These are phyloP conservation scores for Apiotrichum mycotoxinovorans DNA, from an alignment of 1,284 basidiomycete species.

Conservation along the genomic window DNA sequence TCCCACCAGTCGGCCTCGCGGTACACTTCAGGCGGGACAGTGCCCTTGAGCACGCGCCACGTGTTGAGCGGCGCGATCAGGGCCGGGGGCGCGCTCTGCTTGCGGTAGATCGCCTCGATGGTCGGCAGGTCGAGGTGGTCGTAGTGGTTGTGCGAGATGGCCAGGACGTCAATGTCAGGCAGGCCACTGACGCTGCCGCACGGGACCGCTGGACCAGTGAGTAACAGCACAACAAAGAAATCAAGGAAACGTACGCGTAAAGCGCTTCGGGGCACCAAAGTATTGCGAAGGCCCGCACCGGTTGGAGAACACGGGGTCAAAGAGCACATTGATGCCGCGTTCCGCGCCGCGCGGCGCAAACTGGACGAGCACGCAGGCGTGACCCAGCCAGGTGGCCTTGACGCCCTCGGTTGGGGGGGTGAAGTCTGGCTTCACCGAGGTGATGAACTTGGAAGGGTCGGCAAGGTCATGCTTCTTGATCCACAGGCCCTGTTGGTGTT, in stretches of 20 bases:
- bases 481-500: slow-evolving; percentile 10
- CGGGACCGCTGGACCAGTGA: slow-evolving; percentile 53
- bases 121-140: slow-evolving; percentile 63
- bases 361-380: slow-evolving; percentile 69
- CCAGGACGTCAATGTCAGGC: slow-evolving; percentile 62
- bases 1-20: slow-evolving; percentile 73
- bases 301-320: slow-evolving; percentile 67
- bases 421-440: slow-evolving; percentile 3
- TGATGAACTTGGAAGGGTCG: slow-evolving; percentile 10
- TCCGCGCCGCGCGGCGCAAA: slow-evolving; percentile 46
- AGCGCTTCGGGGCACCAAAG: slow-evolving; percentile 58
- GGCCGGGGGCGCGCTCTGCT: slow-evolving; percentile 42
- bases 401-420: slow-evolving; percentile 38
- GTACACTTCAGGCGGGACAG: slow-evolving; percentile 41
- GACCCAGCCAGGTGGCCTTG: slow-evolving; percentile 68
- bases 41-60: slow-evolving; percentile 52
- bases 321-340: slow-evolving; percentile 56
- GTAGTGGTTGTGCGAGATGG: slow-evolving; percentile 63
- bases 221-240: background rate
- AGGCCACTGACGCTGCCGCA: slow-evolving; percentile 58
- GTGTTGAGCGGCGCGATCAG: slow-evolving; percentile 65
- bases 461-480: slow-evolving; percentile 31
- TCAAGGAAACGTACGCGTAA: slow-evolving; percentile 52
- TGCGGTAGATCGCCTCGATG: slow-evolving; percentile 48
- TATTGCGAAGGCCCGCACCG: slow-evolving; percentile 60